phyloP scores from a whole-genome alignment of 345 rosid genomes.

The Dipteronia dyeriana region DNA sequence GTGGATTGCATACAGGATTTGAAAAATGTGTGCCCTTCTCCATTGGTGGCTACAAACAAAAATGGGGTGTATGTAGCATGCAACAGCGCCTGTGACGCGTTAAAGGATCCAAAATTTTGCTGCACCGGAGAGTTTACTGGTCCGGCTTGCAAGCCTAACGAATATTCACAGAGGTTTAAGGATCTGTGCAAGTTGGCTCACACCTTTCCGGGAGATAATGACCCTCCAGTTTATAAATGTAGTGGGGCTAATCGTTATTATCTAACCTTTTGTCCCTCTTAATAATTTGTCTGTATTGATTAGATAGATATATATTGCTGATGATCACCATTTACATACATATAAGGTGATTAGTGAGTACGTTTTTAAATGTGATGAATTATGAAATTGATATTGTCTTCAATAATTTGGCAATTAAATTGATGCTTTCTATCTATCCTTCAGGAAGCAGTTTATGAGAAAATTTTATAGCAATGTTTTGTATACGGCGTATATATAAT shows the following conservation, averaged over 20 bases:
- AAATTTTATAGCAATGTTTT: too few species aligned
- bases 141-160: slow-evolving; percentile 22
- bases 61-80: slow-evolving; percentile 28
- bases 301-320: too few species aligned
- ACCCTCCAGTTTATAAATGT: slow-evolving; percentile 31
- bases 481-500: too few species aligned
- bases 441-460: too few species aligned
- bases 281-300: not conserved
- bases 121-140: slow-evolving; percentile 6
- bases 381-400: too few species aligned
- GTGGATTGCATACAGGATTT: slow-evolving; percentile 29
- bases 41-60: slow-evolving; percentile 22
- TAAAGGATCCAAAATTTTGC: slow-evolving; percentile 25
- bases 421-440: too few species aligned
- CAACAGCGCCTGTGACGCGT: slow-evolving; percentile 25
- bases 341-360: too few species aligned
- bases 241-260: slow-evolving; percentile 20
- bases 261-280: slow-evolving; percentile 30
- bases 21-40: slow-evolving; percentile 26
- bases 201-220: slow-evolving; percentile 21
- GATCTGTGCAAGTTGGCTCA: slow-evolving; percentile 21
- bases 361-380: too few species aligned
- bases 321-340: too few species aligned
- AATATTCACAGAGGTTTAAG: slow-evolving; percentile 27
- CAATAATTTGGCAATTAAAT: too few species aligned